Conservation (phyloP, 257 asterid genomes). For the Lithospermum erythrorhizon region DNA sequence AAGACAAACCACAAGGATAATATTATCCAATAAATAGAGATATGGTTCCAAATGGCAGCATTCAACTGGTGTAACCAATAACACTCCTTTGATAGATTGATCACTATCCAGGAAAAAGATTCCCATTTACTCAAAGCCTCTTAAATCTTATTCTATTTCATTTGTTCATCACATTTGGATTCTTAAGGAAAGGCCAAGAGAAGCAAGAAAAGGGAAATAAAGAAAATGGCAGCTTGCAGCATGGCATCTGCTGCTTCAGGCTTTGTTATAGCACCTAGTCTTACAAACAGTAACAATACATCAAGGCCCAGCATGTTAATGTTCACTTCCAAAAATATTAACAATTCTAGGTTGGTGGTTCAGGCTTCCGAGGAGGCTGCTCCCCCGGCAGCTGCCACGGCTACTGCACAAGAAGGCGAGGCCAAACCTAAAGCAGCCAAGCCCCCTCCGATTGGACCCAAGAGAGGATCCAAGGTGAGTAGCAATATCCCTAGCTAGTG, state of each 20-base stretch:
- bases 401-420: constrained; percentile 20
- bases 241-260: constrained; percentile 58
- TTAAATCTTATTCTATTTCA: constrained; percentile 12
- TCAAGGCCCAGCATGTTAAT: constrained; percentile 17
- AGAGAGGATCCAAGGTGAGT: constrained; percentile 67
- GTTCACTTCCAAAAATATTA: constrained; percentile 34
- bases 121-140: constrained; percentile 32
- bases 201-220: not conserved
- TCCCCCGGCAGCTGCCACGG: constrained; percentile 18
- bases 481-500: not conserved
- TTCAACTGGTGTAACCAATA: constrained; percentile 34
- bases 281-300: constrained; percentile 20
- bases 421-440: constrained; percentile 44
- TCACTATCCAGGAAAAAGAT: constrained; percentile 53
- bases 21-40: constrained; percentile 62
- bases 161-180: constrained; percentile 11
- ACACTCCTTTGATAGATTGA: constrained; percentile 16
- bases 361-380: constrained; percentile 40
- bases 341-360: constrained; percentile 39
- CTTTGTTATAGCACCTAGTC: constrained; percentile 41
- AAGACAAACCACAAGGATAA: constrained; percentile 9
- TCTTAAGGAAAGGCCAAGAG: constrained; percentile 2
- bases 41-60: constrained; percentile 53
- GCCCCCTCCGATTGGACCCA: constrained; percentile 89
- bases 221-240: constrained; percentile 62